Evolutionary conservation across 805 yeast species (phyloP).

Genomic region (Kuraishia piskuri): DNA sequence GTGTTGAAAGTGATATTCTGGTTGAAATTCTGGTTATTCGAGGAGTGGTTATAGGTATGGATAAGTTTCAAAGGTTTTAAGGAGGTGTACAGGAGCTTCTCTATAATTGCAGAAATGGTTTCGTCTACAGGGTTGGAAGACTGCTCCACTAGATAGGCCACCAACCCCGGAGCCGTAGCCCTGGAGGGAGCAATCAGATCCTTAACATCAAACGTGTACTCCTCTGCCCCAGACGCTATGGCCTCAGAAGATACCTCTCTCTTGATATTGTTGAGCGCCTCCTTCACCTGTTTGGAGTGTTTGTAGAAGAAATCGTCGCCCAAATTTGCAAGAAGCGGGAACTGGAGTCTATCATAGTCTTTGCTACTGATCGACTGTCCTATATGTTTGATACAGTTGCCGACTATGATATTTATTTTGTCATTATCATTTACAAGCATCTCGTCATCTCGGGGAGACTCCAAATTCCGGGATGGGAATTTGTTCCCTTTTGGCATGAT

Average conservation of each 20-base stretch:
- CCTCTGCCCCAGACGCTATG: background rate
- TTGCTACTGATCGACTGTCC: constrained; percentile 25
- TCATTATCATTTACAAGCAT: background rate
- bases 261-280: background rate
- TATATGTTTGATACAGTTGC: background rate
- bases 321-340: constrained; percentile 41
- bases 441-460: background rate
- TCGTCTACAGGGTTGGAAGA: too few species aligned
- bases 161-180: background rate
- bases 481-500: too few species aligned
- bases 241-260: constrained; percentile 10
- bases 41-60: constrained; percentile 1
- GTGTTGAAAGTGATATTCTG: constrained; percentile 2
- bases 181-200: background rate
- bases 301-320: constrained; percentile 47
- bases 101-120: background rate
- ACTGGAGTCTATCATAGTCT: constrained; percentile 38
- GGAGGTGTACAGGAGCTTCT: background rate
- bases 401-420: too few species aligned
- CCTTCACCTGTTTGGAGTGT: constrained; percentile 26
- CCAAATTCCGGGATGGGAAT: too few species aligned
- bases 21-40: constrained; percentile 2
- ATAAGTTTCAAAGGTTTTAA: constrained; percentile 1
- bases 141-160: background rate
- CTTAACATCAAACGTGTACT: background rate